phyloP scores from a whole-genome alignment of 73 alveolate species.

The Effrenium voratum region DNA sequence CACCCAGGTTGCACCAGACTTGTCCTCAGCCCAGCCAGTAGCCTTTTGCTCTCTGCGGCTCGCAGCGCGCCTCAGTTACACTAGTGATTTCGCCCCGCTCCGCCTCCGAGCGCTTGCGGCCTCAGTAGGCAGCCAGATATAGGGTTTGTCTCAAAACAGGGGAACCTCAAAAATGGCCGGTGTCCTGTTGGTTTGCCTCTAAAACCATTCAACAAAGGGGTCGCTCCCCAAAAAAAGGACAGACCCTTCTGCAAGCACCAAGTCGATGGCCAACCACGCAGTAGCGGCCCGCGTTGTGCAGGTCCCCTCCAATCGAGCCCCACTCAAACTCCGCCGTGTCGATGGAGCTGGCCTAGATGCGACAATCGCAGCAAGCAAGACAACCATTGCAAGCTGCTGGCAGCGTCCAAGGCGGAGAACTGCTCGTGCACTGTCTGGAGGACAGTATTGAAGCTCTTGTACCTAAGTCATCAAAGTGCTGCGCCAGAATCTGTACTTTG shows the following conservation, averaged over 20 bases:
- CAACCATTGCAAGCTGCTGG: not conserved
- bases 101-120: slow-evolving; percentile 76
- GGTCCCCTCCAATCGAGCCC: slow-evolving; percentile 84
- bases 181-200: too few relatives aligned
- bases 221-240: not conserved
- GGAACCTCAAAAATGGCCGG: not conserved
- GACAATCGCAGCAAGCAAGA: not conserved
- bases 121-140: not conserved
- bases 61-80: slow-evolving; percentile 35
- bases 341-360: slow-evolving; percentile 48
- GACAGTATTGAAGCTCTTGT: slow-evolving; percentile 36
- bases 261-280: slow-evolving; percentile 32
- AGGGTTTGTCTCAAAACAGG: too few relatives aligned
- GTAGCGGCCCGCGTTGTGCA: slow-evolving; percentile 81
- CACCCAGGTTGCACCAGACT: slow-evolving; percentile 78
- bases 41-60: too few relatives aligned
- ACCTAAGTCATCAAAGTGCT: not conserved
- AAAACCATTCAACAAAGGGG: too few relatives aligned
- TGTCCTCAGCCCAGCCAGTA: not conserved
- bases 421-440: slow-evolving; percentile 80
- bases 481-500: not conserved
- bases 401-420: slow-evolving; percentile 67
- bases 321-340: slow-evolving; percentile 84
- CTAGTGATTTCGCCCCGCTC: slow-evolving; percentile 85
- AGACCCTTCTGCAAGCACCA: not conserved